Conservation (phyloP, 106 monocot genomes). For the Dendrobium officinale region DNA sequence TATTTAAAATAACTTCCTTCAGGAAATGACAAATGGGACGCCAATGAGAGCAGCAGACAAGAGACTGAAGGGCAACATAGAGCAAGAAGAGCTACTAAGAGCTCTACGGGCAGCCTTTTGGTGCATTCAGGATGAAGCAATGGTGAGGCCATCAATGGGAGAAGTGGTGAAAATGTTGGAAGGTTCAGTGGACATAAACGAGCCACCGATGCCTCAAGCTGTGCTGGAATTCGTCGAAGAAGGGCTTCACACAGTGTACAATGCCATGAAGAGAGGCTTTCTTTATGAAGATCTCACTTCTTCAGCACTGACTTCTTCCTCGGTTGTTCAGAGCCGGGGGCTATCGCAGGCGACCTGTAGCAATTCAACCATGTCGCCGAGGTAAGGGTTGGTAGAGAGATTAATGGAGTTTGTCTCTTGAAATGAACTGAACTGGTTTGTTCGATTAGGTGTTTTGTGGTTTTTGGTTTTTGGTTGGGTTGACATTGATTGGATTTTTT, state of each 20-base stretch:
- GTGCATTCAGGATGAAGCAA: slow-evolving; percentile 64
- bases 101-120: slow-evolving; percentile 35
- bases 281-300: not conserved
- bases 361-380: slow-evolving; percentile 35
- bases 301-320: slow-evolving; percentile 2
- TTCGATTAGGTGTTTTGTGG: not conserved
- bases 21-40: slow-evolving; percentile 26
- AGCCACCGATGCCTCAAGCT: slow-evolving; percentile 47
- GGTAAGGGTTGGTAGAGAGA: not conserved
- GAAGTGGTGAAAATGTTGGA: slow-evolving; percentile 57
- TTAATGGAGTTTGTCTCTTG: not conserved
- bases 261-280: slow-evolving; percentile 23
- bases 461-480: not conserved
- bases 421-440: too few relatives aligned
- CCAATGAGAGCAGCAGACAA: slow-evolving; percentile 27
- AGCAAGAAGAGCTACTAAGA: slow-evolving; percentile 21
- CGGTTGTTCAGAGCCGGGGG: slow-evolving; percentile 16
- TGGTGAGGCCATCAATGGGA: slow-evolving; percentile 49
- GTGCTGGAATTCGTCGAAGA: slow-evolving; percentile 32
- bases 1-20: not conserved
- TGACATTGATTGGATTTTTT: not conserved
- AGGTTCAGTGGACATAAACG: slow-evolving; percentile 33
- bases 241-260: slow-evolving; percentile 28
- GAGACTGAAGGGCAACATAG: slow-evolving; percentile 21
- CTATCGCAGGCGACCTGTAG: slow-evolving; percentile 25